Evolutionary conservation across 1,284 basidiomycete genomes (phyloP).

Genomic region (Pterulicium gracile): DNA sequence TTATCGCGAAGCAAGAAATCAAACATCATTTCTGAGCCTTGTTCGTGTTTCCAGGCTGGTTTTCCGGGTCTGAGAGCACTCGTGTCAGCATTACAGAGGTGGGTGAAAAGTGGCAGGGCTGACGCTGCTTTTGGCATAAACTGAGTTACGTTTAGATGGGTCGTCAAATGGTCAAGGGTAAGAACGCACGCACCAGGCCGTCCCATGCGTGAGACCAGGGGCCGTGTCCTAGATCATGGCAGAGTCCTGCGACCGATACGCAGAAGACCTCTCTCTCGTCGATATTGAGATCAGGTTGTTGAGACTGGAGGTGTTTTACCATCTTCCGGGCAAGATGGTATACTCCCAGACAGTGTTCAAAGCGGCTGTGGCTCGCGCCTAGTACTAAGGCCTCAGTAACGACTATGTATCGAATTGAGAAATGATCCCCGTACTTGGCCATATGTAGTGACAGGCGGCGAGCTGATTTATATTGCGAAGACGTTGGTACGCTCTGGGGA

Average conservation of each 20-base stretch:
- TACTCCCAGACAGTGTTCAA: slow-evolving; percentile 72
- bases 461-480: slow-evolving; percentile 68
- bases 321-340: slow-evolving; percentile 56
- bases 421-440: slow-evolving; percentile 30
- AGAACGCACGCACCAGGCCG: slow-evolving; percentile 15
- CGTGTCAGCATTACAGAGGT: slow-evolving; percentile 13
- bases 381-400: background rate
- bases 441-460: slow-evolving; percentile 64
- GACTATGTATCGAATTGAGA: background rate
- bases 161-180: background rate
- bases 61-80: slow-evolving; percentile 26
- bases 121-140: slow-evolving; percentile 54
- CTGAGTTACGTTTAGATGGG: background rate
- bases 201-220: slow-evolving; percentile 74
- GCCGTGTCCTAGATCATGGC: slow-evolving; percentile 66
- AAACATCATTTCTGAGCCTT: slow-evolving; percentile 67
- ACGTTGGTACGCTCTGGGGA: slow-evolving; percentile 45
- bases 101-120: slow-evolving; percentile 14
- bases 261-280: slow-evolving; percentile 57
- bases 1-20: slow-evolving; percentile 47
- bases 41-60: slow-evolving; percentile 51
- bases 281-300: slow-evolving; percentile 53
- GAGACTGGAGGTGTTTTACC: slow-evolving; percentile 41
- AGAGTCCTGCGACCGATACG: slow-evolving; percentile 59
- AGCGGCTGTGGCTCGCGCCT: slow-evolving; percentile 65